These are phyloP conservation scores for Penicillium sp. DNA, from an alignment of 2,329 filamentous ascomycete genomes.

Conservation along the genomic window DNA sequence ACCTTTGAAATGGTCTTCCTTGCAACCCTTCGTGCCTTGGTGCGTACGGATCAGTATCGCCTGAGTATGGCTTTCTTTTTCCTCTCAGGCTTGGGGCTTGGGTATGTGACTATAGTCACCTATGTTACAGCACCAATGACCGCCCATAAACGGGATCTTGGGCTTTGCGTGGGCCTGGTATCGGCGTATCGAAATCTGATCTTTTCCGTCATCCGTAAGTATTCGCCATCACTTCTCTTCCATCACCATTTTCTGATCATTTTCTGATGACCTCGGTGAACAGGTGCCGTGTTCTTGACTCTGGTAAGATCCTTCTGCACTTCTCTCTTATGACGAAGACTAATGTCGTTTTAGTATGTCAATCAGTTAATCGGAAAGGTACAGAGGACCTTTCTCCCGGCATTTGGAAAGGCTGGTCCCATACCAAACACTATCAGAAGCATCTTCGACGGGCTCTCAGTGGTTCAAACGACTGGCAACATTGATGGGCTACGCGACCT, in stretches of 20 bases:
- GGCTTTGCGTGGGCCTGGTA: neutral
- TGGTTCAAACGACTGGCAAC: neutral
- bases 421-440: neutral
- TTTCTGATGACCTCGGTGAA: neutral
- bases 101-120: conserved; percentile 1
- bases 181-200: neutral
- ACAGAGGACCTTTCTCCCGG: neutral
- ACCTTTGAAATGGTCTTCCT: conserved; percentile 2
- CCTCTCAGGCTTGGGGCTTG: conserved; percentile 3
- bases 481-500: neutral
- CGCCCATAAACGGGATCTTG: neutral
- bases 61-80: conserved; percentile 6
- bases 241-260: neutral
- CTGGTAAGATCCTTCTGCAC: neutral
- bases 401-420: neutral
- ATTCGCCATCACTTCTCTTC: neutral
- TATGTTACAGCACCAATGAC: neutral
- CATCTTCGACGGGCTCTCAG: neutral
- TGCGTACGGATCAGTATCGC: neutral
- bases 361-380: neutral
- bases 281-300: neutral
- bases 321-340: neutral
- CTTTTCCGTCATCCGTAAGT: neutral
- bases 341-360: neutral
- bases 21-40: conserved; percentile 2